Evolutionary conservation across 169 alveolate genomes (phyloP), one percentile per base, ranked within the genome.

Genomic region (Plasmodium fragile): DNA sequence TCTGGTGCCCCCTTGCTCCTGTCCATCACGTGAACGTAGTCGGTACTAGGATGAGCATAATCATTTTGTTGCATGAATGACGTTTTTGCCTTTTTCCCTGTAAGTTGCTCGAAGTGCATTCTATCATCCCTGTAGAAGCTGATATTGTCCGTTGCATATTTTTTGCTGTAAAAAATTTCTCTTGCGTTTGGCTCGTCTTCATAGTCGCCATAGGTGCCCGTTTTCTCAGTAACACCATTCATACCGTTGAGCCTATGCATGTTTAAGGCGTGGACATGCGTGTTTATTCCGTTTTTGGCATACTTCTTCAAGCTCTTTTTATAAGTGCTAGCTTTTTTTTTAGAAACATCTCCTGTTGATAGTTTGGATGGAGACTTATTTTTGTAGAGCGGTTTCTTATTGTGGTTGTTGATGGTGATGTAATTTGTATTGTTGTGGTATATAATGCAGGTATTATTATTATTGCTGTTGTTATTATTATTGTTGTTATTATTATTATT

Each of bases 381-480:
- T n/a, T 82, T 82, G 75, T 82, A n/a, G 3, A 69, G 11, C 25
- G 55, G n/a, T 69, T 82, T 82, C 11, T 82, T 82, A 16, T 69
- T 82, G 28, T 65, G 55, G 49, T 82, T 82, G 22, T 82, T 82
- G n/a, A 81, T 49, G 32, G 65, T 82, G 22, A 82, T 59, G 49
- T 65, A 82, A 49, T 82, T 82, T 1, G 81, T 69, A 41, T 69
- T 82, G 78, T 81, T 53, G n/a, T 78, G 45, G 69, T 52, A 53
- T 28, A 49, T 81, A 7, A 59, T 82, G 41, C 92, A 82, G 28
- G 92, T 39, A 32, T 79, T 79, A n/a, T 65, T 65, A n/a, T 65
- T 65, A 3, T 18, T 28, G 30, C 4, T 22, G 30, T 7, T 65
- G 39, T 22, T 65, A 7, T 65, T 59, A 13, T 43, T 41, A 34